Evolutionary conservation across 2,329 filamentous ascomycete species (phyloP).

Genomic region (Coleophoma eucalyptorum): DNA sequence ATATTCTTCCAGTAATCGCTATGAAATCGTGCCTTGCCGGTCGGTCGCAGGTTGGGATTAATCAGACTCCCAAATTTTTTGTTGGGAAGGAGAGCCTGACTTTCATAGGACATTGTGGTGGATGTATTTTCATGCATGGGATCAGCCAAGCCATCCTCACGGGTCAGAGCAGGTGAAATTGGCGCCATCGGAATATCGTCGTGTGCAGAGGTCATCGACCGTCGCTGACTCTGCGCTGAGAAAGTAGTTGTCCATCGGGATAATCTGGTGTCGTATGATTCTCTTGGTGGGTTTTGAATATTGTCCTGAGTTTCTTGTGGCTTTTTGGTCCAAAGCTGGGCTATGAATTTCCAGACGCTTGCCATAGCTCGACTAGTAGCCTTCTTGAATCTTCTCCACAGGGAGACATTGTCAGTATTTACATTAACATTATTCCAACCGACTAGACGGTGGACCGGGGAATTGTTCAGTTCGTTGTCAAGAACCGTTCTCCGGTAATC

Average conservation of each 20-base stretch:
- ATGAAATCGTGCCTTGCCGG: constrained; percentile 80
- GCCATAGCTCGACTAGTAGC: constrained; percentile 47
- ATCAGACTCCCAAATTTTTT: constrained; percentile 67
- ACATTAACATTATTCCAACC: constrained; percentile 95
- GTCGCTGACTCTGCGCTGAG: constrained; percentile 30
- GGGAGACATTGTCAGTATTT: constrained; percentile 76
- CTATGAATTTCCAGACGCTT: constrained; percentile 32
- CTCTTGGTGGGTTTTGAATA: constrained; percentile 19
- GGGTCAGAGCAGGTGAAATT: constrained; percentile 72
- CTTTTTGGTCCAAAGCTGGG: constrained; percentile 42
- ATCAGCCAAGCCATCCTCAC: constrained; percentile 26
- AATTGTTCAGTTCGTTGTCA: constrained; percentile 94
- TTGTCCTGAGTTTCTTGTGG: constrained; percentile 27
- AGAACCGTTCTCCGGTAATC: constrained; percentile 89
- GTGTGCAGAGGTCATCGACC: constrained; percentile 49
- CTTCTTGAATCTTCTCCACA: constrained; percentile 91
- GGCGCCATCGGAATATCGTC: constrained; percentile 94
- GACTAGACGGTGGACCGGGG: constrained; percentile 82
- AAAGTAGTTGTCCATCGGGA: constrained; percentile 2
- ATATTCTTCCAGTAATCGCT: constrained; percentile 94
- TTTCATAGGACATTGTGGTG: constrained; percentile 33
- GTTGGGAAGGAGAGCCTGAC: constrained; percentile 6
- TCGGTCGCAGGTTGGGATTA: constrained; percentile 61
- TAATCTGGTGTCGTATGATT: not conserved
- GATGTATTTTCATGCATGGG: constrained; percentile 29